Base-by-base conservation (phyloP, 805 yeast genomes). In the Myxozyma vanderwaltii region DNA sequence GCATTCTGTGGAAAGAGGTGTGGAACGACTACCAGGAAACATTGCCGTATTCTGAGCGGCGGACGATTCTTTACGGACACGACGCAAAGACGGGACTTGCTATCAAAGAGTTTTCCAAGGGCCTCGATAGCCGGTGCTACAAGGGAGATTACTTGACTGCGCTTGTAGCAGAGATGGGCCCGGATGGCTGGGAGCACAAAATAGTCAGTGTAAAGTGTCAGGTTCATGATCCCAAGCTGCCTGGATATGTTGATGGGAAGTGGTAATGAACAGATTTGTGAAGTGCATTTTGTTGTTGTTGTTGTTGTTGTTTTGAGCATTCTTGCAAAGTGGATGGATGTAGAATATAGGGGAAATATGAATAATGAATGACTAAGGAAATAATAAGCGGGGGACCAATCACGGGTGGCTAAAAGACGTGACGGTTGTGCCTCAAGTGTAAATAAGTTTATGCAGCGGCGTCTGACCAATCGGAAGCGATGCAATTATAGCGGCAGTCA, bases 91-190 rank as follows among this genome's bases (percentile, higher is more conserved):
- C 85, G 55, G 96, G 97, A 0, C 79, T 91, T 51, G 83, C 81
- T 56, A 63, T 85, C 51, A 80, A 81, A 64, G 80, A 81, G 61
- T 89, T 78, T 71, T 78, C 96, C 2, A 83, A 82, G 67, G 98
- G 97, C 0, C 74, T 91, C 40, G 98, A 92, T 69, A 76, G 88
- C 10, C 89, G 88, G 0, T 91, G 97, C 76, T 88, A 84, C 58
- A 81, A 81, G 59, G 97, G 96, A 2, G 86, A 83, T 12, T 71
- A 80, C 59, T 77, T 91, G 49, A 78, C 85, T 31, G 95, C 91
- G 0, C 72, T 84, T 70, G 78, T 85, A 4, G 62, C 70, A 29
- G 64, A 69, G 56, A 51, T 54, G 41, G 59, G 62, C 21, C 72
- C 72, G 31, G 65, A 59, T 23, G 57, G 36, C 8, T 64, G 65